Evolutionary conservation across 164 flowering plant genomes (phyloP).

Genomic region (Umbellularia californica): DNA sequence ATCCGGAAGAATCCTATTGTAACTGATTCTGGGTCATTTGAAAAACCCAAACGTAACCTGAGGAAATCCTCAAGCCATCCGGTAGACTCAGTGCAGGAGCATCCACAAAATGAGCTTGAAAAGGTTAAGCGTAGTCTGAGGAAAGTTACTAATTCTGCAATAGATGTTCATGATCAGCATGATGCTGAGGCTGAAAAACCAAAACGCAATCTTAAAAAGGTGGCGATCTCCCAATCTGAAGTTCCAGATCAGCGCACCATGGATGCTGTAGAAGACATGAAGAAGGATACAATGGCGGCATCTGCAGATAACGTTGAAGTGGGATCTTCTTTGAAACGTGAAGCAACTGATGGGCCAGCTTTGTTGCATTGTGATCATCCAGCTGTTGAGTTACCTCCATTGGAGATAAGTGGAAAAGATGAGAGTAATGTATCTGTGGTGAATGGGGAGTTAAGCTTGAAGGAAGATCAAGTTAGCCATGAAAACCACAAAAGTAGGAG

Average conservation of each 20-base stretch:
- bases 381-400: constrained; percentile 24
- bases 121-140: constrained; percentile 66
- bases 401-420: constrained; percentile 37
- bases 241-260: constrained; percentile 9
- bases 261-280: constrained; percentile 31
- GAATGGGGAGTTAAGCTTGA: constrained; percentile 33
- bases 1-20: constrained; percentile 39
- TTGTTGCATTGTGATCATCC: constrained; percentile 18
- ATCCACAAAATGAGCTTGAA: constrained; percentile 65
- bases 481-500: constrained; percentile 49
- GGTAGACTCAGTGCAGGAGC: constrained; percentile 41
- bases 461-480: constrained; percentile 43
- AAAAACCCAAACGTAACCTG: constrained; percentile 49
- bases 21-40: constrained; percentile 43
- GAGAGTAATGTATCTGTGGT: constrained; percentile 21
- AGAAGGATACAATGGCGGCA: constrained; percentile 23
- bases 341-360: constrained; percentile 10
- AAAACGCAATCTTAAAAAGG: constrained; percentile 33
- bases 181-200: constrained; percentile 46
- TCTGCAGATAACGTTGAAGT: not conserved
- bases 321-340: constrained; percentile 14
- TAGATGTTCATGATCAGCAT: constrained; percentile 31
- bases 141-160: constrained; percentile 48
- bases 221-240: constrained; percentile 21
- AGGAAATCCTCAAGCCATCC: constrained; percentile 43